Base-by-base conservation (phyloP, 768 basidiomycete genomes). In the Podaxis sp. region DNA sequence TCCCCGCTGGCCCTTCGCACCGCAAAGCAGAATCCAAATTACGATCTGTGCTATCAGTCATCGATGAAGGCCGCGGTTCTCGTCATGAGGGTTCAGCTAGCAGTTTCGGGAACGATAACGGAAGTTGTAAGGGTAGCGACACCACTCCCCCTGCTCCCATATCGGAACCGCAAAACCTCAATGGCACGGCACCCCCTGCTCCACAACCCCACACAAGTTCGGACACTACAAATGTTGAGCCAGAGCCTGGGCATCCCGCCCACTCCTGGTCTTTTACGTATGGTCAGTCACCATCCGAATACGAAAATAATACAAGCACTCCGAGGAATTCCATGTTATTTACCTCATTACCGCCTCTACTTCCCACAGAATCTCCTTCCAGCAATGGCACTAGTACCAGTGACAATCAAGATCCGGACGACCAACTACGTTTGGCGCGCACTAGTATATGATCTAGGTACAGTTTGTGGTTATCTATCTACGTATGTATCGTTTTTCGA, bases 11-110 rank as follows among this genome's bases (percentile, higher is more conserved):
- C n/a, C 51, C 66, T 64, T 73, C 73, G 36, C 56, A 72, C 27
- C 80, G 85, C 64, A 88, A 85, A 72, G 76, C 82, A 3, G 80
- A 83, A 62, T 85, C 87, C 36, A 90, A 89, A 69, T 79, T 91
- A 47, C 86, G 88, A 50, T 86, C 78, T 61, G 83, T 88, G n/a
- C 75, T 92, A n/a, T 72, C 88, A 32, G 81, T 84, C 21, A 86
- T 92, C 57, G 87, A 90, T 62, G 90, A 92, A 72, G 71, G 65
- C 21, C 59, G 50, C 13, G 37, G 60, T 42, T 40, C 61, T 21
- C 59, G 59, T 18, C 59, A 61, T n/a, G 59, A 61, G 13, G 52
- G 21, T n/a, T 55, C 59, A 44, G 25, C 16, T 16, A 44, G 10
- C 3, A 25, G 32, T 40, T 38, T 5, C 21, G 42, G 5, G 28